A percentile compares a stretch with the other conserved stretches of the same genome.
phyloP scores from a whole-genome alignment of 805 yeast genomes.

The Wickerhamiella lipophila region DNA sequence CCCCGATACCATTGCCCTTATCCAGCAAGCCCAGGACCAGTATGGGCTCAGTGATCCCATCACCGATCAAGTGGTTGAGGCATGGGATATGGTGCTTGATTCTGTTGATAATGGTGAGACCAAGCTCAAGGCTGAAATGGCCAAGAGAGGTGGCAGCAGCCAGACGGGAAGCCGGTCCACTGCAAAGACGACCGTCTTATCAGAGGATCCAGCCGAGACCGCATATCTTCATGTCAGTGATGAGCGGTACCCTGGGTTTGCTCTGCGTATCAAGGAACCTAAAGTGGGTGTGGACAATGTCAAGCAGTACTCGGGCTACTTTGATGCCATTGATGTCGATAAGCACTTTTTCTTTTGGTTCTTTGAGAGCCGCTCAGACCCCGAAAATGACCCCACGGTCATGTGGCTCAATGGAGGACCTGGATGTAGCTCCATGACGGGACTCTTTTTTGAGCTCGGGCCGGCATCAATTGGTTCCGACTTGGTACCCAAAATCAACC shows the following conservation, averaged over 20 bases:
- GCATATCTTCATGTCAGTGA: slow-evolving; percentile 2
- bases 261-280: slow-evolving; percentile 55
- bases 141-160: not conserved
- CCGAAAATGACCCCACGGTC: slow-evolving; percentile 70
- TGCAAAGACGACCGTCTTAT: too few relatives aligned
- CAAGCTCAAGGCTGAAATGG: slow-evolving; percentile 17
- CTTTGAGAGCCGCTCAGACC: slow-evolving; percentile 80
- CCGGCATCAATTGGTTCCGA: slow-evolving; percentile 56
- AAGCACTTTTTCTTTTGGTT: slow-evolving; percentile 80
- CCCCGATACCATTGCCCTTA: not conserved
- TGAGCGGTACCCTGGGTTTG: slow-evolving; percentile 30
- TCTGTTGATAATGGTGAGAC: slow-evolving; percentile 22
- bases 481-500: slow-evolving; percentile 53
- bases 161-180: not conserved
- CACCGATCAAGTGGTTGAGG: slow-evolving; percentile 21
- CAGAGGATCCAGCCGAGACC: not conserved
- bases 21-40: not conserved
- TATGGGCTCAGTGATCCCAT: slow-evolving; percentile 7
- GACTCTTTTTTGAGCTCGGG: slow-evolving; percentile 76
- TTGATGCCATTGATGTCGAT: slow-evolving; percentile 67
- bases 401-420: slow-evolving; percentile 94
- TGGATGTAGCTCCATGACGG: slow-evolving; percentile 83
- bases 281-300: slow-evolving; percentile 69
- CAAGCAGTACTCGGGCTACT: slow-evolving; percentile 73
- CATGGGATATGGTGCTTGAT: slow-evolving; percentile 24